phyloP scores from a whole-genome alignment of 768 basidiomycete genomes.

The Pilatotrama ljubarskyi region DNA sequence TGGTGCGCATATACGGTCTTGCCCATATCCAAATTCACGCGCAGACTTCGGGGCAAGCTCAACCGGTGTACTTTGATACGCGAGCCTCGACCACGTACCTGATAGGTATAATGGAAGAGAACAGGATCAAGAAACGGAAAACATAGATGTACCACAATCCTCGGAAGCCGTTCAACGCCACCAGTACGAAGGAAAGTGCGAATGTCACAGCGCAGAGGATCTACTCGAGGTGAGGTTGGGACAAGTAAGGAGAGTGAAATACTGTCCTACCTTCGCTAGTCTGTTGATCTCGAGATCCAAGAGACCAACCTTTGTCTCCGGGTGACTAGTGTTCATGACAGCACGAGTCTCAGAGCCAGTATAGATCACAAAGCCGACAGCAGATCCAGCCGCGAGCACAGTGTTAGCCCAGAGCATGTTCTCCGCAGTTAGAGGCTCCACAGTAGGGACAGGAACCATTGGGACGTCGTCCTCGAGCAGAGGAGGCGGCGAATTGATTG shows the following conservation, averaged over 20 bases:
- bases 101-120: conserved; percentile 99
- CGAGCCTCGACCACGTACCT: conserved; percentile 55
- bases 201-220: conserved; percentile 96
- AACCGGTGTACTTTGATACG: not conserved
- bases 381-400: conserved; percentile 92
- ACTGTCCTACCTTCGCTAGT: conserved; percentile 77
- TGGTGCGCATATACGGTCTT: conserved; percentile 97
- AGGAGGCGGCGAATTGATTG: conserved; percentile 56
- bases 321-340: conserved; percentile 98
- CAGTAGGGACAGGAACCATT: conserved; percentile 42
- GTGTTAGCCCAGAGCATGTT: conserved; percentile 98
- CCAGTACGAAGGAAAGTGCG: conserved; percentile 84
- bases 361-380: conserved; percentile 90
- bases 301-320: conserved; percentile 90
- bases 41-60: conserved; percentile 56
- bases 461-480: conserved; percentile 38
- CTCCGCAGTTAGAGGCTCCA: conserved; percentile 90
- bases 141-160: conserved; percentile 97
- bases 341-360: conserved; percentile 95
- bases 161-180: conserved; percentile 94
- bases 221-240: conserved; percentile 39
- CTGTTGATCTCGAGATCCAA: conserved; percentile 94
- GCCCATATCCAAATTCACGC: conserved; percentile 99
- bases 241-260: not conserved
- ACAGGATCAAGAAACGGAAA: conserved; percentile 94